Evolutionary conservation across 1,284 basidiomycete species (phyloP), one percentile per base, ranked within the genome.

Genomic region (Schizopora paradoxa): DNA sequence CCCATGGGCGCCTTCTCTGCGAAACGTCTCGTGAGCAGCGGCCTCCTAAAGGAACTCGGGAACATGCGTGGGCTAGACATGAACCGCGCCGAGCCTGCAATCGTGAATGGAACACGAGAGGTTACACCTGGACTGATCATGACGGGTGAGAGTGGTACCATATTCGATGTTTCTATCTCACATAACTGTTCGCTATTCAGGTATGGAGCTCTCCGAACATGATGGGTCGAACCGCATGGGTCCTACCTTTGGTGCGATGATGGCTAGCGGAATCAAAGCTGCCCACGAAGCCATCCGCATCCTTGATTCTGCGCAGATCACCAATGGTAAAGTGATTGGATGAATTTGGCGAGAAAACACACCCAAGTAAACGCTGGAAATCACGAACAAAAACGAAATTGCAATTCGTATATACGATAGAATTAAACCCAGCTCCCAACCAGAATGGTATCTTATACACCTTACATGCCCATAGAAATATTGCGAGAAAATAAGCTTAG

Each of bases 1-100:
- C 86, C 86, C 0, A 89, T 90, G 77, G 88, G 88, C 33, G 88
- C 87, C 2, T 91, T 91, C 67, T 82, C 78, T 26, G 88, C 88
- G 49, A 91, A 91, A 66, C 74, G 88, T 28, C 73, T 91, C 48
- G 86, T 86, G 45, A 84, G 80, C 53, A 76, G 82, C 29, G 88
- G 88, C 14, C 66, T 91, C 51, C 66, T 85, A 56, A 82, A 82
- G 61, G 80, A 86, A 62, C 72, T 91, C 26, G 87, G 86, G 2
- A 87, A 90, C 65, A 91, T 91, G 88, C 70, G 79, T 31, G 80
- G 81, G 13, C 63, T 86, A 50, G 82, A 88, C 64, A 88, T 88
- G 86, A 82, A 78, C 59, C 76, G 80, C 39, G 80, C 85, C 21
- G 85, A 88, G 62, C 82, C 84, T 13, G 78, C 79, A 14, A 86